phyloP scores from a whole-genome alignment of 805 yeast species.

The Candida maesae region DNA sequence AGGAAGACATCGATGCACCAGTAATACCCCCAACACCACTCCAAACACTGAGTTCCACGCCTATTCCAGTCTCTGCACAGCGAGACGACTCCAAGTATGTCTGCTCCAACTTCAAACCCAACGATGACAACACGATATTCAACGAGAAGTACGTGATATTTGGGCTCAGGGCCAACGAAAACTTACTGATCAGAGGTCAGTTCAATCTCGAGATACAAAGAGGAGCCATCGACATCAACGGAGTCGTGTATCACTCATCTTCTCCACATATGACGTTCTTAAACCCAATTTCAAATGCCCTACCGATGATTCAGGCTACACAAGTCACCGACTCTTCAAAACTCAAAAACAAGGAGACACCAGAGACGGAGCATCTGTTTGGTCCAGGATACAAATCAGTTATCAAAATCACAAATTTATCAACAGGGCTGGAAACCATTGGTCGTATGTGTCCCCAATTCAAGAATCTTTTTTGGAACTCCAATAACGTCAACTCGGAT shows the following conservation, averaged over 20 bases:
- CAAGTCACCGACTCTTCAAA: conserved; percentile 33
- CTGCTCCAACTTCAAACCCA: conserved; percentile 36
- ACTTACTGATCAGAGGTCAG: conserved; percentile 45
- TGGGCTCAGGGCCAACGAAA: conserved; percentile 42
- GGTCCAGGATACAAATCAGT: conserved; percentile 41
- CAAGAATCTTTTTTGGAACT: conserved; percentile 37
- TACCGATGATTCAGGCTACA: conserved; percentile 44
- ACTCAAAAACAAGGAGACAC: conserved; percentile 28
- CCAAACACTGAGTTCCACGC: not conserved
- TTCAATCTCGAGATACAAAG: conserved; percentile 39
- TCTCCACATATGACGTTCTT: conserved; percentile 30
- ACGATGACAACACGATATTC: conserved; percentile 36
- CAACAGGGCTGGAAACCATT: conserved; percentile 44
- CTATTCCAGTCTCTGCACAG: conserved; percentile 1
- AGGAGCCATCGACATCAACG: conserved; percentile 46
- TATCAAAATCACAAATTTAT: conserved; percentile 32
- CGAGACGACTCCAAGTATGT: conserved; percentile 18
- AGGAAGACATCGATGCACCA: conserved; percentile 5
- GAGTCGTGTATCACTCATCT: conserved; percentile 31
- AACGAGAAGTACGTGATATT: conserved; percentile 32
- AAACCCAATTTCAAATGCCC: conserved; percentile 31
- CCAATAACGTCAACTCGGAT: conserved; percentile 9
- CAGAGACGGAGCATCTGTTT: conserved; percentile 37
- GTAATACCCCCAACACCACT: not conserved
- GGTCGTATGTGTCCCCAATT: conserved; percentile 42